Conservation (phyloP, 225 moss, liverwort and hornwort species). For the Asterella californica region DNA sequence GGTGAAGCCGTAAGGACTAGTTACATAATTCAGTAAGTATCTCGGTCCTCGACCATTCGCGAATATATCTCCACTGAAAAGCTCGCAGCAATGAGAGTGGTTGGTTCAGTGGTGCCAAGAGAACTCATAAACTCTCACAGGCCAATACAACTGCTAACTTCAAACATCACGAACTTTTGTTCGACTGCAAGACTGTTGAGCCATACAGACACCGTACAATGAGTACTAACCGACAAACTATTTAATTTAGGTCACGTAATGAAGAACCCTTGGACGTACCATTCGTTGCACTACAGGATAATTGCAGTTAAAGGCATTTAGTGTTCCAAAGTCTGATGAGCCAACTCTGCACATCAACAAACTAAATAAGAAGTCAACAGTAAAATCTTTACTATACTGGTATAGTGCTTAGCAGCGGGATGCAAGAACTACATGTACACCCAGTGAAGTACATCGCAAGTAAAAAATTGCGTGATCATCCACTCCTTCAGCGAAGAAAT, state of each 20-base stretch:
- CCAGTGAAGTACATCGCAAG: too few relatives aligned
- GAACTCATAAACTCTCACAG: neutral
- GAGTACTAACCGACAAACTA: too few relatives aligned
- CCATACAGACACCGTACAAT: neutral
- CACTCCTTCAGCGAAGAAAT: too few relatives aligned
- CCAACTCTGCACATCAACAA: conserved; percentile 44
- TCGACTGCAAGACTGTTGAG: neutral
- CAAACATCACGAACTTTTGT: neutral
- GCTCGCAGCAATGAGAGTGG: neutral
- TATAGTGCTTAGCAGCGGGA: too few relatives aligned
- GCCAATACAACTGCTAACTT: neutral
- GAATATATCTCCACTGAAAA: conserved; percentile 79
- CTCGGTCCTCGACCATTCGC: conserved; percentile 77
- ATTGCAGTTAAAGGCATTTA: conserved; percentile 80
- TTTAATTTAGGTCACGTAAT: neutral
- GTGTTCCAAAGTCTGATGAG: conserved; percentile 62
- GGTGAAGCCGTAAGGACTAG: conserved; percentile 73
- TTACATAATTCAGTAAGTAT: conserved; percentile 69
- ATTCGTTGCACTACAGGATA: conserved; percentile 77
- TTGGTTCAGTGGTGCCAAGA: conserved; percentile 1
- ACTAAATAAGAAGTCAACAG: neutral
- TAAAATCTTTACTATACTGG: neutral
- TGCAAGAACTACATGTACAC: too few relatives aligned
- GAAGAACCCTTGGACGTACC: conserved; percentile 27
- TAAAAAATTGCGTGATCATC: too few relatives aligned